Evolutionary conservation across 495 filamentous ascomycete species (phyloP).

Genomic region (Aspergillus kassunensis): DNA sequence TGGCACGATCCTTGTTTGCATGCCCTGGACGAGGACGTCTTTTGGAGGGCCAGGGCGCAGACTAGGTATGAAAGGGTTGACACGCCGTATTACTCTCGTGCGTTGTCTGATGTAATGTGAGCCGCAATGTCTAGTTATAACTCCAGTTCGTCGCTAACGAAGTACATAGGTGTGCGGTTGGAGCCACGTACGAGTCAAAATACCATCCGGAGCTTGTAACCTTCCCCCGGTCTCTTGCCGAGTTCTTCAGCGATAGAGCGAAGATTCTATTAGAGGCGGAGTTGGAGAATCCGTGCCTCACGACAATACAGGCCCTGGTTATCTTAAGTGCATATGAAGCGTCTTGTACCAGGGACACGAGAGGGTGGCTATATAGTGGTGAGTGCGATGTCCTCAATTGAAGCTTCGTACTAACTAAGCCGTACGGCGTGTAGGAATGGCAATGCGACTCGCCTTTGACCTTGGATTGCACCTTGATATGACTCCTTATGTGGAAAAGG

Average conservation of each 20-base stretch:
- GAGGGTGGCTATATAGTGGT: constrained; percentile 40
- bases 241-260: constrained; percentile 31
- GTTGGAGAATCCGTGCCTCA: constrained; percentile 29
- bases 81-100: constrained; percentile 31
- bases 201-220: constrained; percentile 24
- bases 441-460: constrained; percentile 32
- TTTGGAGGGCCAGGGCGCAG: constrained; percentile 1
- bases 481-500: constrained; percentile 21
- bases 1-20: constrained; percentile 36
- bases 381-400: neutral
- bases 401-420: no score
- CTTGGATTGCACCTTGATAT: constrained; percentile 37
- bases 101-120: constrained; percentile 30
- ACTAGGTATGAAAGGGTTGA: constrained; percentile 18
- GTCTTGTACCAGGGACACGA: constrained; percentile 17
- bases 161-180: constrained; percentile 28
- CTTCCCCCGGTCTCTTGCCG: constrained; percentile 25
- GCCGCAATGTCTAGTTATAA: neutral
- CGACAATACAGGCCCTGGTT: constrained; percentile 34
- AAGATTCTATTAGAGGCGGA: constrained; percentile 31
- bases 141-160: constrained; percentile 15
- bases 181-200: constrained; percentile 25
- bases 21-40: constrained; percentile 25
- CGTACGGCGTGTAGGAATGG: constrained; percentile 34
- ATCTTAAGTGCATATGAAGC: constrained; percentile 32